Evolutionary conservation across 805 yeast species (phyloP), one percentile per base, ranked within the genome.

Genomic region (Debaryomyces tyrocola): DNA sequence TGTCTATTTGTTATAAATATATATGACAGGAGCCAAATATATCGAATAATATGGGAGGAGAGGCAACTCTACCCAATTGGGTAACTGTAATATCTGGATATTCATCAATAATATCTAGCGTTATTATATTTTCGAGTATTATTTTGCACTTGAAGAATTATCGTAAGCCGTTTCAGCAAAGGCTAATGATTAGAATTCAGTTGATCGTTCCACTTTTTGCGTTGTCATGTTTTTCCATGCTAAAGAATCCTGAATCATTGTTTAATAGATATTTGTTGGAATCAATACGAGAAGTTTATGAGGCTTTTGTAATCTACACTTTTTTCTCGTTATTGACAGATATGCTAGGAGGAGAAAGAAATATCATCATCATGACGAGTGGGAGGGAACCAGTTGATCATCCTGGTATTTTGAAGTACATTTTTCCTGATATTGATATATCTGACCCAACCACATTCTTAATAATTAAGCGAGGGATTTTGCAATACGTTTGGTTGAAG

Each of bases 401-500:
- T 52, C 84, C 84, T 2, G 89, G 77, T 54, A 78, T 72, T 0
- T 55, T 83, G 33, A 77, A 73, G n/a, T 57, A 63, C n/a, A 33
- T 82, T 3, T 58, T 83, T 5, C 73, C 78, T 0, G 79, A 77
- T 4, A 68, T 91, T 20, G 97, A 92, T 63, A 85, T 94, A 28
- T 83, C 92, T 1, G 96, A 94, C 58, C 97, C 99, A 0, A 73
- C 74, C 24, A 83, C 89, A 4, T 88, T 90, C 60, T 67, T 92
- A 48, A 68, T 68, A 15, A 82, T 94, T 41, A 94, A 94, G 58
- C 70, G 96, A 49, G 92, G 95, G 1, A 84, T 94, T 6, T 68
- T 94, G 42, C 99, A 94, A 64, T 94, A 92, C 60, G 96, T 92
- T 6, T 94, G 97, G 97, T 64, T 91, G 49, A 91, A 95, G 58